Conservation (phyloP, 2,329 filamentous ascomycete genomes). For the Pseudofabraea citricarpa region DNA sequence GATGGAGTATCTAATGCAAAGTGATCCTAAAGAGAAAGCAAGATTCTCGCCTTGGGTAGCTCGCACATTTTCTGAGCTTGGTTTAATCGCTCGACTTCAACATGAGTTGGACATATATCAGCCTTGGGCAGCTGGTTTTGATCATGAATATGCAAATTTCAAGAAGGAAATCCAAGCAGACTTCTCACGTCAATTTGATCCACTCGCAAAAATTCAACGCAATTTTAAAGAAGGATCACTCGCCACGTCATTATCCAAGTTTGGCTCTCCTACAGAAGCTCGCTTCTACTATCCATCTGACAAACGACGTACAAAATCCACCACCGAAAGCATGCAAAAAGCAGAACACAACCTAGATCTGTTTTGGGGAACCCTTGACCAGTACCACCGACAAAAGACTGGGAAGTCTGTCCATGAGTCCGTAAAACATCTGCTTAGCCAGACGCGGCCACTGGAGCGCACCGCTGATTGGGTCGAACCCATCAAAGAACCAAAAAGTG, state of each 20-base stretch:
- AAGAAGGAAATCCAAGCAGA: conserved; percentile 3
- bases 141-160: conserved; percentile 3
- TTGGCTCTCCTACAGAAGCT: conserved; percentile 8
- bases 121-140: conserved; percentile 14
- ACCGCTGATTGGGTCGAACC: conserved; percentile 44
- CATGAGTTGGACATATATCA: conserved; percentile 16
- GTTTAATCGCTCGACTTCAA: conserved; percentile 9
- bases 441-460: conserved; percentile 36
- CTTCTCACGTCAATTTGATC: not conserved
- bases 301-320: conserved; percentile 41
- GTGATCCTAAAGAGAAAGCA: conserved; percentile 11
- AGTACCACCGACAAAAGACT: conserved; percentile 2
- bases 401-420: conserved; percentile 11
- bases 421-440: conserved; percentile 20
- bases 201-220: not conserved
- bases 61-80: conserved; percentile 9
- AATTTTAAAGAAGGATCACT: not conserved
- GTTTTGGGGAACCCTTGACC: conserved; percentile 38
- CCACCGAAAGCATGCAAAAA: conserved; percentile 34
- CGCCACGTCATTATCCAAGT: conserved; percentile 3
- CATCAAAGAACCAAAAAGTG: conserved; percentile 4
- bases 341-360: conserved; percentile 44
- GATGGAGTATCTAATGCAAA: conserved; percentile 11
- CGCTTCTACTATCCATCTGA: conserved; percentile 38
- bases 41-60: conserved; percentile 15